Base-by-base conservation (phyloP, 2,329 filamentous ascomycete genomes). In the Xylariaceae sp. region DNA sequence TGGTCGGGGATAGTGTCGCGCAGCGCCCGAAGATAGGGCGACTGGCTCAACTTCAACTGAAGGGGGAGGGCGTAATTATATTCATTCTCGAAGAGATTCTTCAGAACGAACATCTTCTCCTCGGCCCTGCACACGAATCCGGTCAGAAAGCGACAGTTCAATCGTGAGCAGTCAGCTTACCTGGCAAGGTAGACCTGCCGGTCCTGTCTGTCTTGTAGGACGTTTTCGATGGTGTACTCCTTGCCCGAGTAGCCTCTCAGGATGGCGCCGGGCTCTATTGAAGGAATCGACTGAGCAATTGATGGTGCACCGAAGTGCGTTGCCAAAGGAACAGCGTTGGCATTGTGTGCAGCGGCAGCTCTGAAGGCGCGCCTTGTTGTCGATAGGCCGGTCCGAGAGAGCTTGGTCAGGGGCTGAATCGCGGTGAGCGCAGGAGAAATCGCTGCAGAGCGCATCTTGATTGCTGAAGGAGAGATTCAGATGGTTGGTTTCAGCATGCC, bases 1-100 rank as follows among this genome's bases (percentile, higher is more conserved):
- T 66, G 56, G 16, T 68, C 63, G 6, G 68, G 67, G 44, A 71
- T 57, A 30, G 64, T 66, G 50, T 73, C 69, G 33, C 63, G 53
- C 15, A 64, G 42, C 4, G 62, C 57, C 28, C 67, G 62, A 36
- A 70, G 46, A 49, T 68, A 63, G 19, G 61, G 62, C 42, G 57
- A 63, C 30, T 50, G 52, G 28, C 54, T 53, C 39, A 61, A 55
- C 39, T 56, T 54, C 30, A 59, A 41, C 38, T 62, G 59, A 18
- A 62, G 39, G 30, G 59, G 55, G 32, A 62, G 47, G 26, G 59
- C 55, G 50, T 62, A 61, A 32, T 61, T 60, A 53, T 61, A 62
- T 35, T 62, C 59, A 31, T 55, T 56, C 43, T 56, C 54, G 43
- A 60, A 56, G 19, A 62, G 56, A 39, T 53, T 62, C 53, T 62